Conservation (phyloP, 768 basidiomycete genomes). For the Amanita subjunquillea region DNA sequence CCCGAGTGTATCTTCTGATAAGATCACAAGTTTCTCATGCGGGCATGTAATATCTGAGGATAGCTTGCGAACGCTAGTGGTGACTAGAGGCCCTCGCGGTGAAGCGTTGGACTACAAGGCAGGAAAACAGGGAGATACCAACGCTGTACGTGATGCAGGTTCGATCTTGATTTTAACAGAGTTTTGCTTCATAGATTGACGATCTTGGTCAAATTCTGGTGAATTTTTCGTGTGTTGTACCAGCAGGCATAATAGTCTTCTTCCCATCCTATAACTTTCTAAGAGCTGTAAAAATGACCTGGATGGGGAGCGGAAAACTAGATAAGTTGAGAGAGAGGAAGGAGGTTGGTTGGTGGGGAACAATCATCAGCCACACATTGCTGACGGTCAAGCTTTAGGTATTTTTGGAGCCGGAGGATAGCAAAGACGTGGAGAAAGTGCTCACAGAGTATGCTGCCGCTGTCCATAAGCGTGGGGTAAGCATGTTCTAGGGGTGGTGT, state of each 20-base stretch:
- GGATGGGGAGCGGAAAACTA: constrained; percentile 55
- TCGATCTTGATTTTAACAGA: not conserved
- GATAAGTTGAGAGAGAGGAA: constrained; percentile 62
- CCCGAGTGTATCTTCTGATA: constrained; percentile 44
- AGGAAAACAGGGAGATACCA: constrained; percentile 54
- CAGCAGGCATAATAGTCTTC: constrained; percentile 88
- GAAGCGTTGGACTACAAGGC: constrained; percentile 75
- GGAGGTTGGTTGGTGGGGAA: constrained; percentile 32
- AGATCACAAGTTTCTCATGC: constrained; percentile 78
- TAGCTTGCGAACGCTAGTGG: constrained; percentile 67
- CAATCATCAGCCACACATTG: not conserved
- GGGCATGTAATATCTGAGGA: constrained; percentile 81
- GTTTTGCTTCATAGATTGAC: constrained; percentile 37
- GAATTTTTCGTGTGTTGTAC: constrained; percentile 72
- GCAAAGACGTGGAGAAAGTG: constrained; percentile 59
- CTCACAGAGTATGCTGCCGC: constrained; percentile 64
- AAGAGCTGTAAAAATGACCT: constrained; percentile 50
- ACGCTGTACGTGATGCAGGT: constrained; percentile 35
- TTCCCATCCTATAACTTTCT: constrained; percentile 88
- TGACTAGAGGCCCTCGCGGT: constrained; percentile 68
- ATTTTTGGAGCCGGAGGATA: constrained; percentile 82
- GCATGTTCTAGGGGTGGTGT: not conserved
- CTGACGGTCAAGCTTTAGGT: constrained; percentile 31
- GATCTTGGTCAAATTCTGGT: constrained; percentile 79
- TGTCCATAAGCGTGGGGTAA: not conserved